A percentile compares a stretch with the other conserved stretches of the same genome.
Evolutionary conservation across 2,329 filamentous ascomycete genomes (phyloP).

Genomic region (Calonectria crousiana): DNA sequence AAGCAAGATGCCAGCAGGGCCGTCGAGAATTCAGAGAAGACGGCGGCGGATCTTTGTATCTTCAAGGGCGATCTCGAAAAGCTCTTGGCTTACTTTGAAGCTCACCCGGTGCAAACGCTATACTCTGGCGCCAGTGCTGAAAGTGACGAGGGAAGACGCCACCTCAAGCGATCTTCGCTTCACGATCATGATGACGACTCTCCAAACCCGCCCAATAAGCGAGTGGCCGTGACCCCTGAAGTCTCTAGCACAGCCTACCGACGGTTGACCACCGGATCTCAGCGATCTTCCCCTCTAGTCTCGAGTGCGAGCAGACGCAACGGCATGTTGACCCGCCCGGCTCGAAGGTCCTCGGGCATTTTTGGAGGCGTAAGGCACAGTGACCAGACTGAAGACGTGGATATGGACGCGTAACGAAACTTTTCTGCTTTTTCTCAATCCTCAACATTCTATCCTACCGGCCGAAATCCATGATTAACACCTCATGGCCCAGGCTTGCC

Average conservation of each 20-base stretch:
- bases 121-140: constrained; percentile 23
- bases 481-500: constrained; percentile 58
- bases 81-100: constrained; percentile 44
- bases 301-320: constrained; percentile 20
- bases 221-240: constrained; percentile 40
- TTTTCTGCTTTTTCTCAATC: background rate
- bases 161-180: constrained; percentile 34
- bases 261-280: constrained; percentile 15
- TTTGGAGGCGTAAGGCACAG: constrained; percentile 3
- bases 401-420: constrained; percentile 9
- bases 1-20: constrained; percentile 42
- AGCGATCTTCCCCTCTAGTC: constrained; percentile 35
- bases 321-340: constrained; percentile 14
- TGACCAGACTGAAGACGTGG: constrained; percentile 1
- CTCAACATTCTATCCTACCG: background rate
- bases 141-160: constrained; percentile 24
- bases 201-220: constrained; percentile 37
- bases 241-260: constrained; percentile 28
- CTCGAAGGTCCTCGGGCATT: constrained; percentile 21
- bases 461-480: constrained; percentile 58
- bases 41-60: constrained; percentile 47
- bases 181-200: constrained; percentile 28
- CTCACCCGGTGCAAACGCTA: constrained; percentile 35
- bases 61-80: constrained; percentile 51
- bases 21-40: constrained; percentile 38